Evolutionary conservation across 495 filamentous ascomycete species (phyloP).

Genomic region (Aspergillus indologenus): DNA sequence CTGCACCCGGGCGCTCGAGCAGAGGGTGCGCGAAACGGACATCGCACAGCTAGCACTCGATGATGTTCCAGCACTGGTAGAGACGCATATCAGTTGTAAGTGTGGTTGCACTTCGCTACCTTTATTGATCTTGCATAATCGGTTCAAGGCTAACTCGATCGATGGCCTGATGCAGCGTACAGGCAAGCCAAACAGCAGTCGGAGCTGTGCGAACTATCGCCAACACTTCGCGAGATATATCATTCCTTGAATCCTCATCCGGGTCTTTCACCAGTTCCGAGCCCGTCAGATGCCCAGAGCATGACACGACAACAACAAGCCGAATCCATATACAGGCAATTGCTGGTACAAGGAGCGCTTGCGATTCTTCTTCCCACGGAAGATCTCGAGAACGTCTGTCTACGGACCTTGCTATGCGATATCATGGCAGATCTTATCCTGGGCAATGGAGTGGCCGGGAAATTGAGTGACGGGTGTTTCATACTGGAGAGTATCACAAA

Average conservation of each 20-base stretch:
- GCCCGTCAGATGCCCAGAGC: slow-evolving; percentile 46
- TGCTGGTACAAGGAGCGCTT: slow-evolving; percentile 74
- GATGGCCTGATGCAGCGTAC: slow-evolving; percentile 37
- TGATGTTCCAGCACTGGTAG: slow-evolving; percentile 79
- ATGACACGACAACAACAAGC: slow-evolving; percentile 64
- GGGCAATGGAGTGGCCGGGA: slow-evolving; percentile 71
- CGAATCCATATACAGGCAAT: slow-evolving; percentile 75
- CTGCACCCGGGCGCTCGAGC: slow-evolving; percentile 80
- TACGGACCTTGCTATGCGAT: slow-evolving; percentile 77
- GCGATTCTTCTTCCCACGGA: slow-evolving; percentile 85
- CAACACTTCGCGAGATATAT: slow-evolving; percentile 61
- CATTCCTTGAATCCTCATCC: slow-evolving; percentile 81
- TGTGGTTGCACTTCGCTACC: slow-evolving; percentile 4
- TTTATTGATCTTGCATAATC: not conserved
- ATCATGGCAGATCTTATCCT: slow-evolving; percentile 83
- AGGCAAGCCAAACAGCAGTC: slow-evolving; percentile 55
- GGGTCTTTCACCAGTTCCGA: slow-evolving; percentile 71
- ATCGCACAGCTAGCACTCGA: slow-evolving; percentile 80
- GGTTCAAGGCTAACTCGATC: slow-evolving; percentile 1
- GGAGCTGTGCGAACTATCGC: slow-evolving; percentile 34
- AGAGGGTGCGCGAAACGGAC: slow-evolving; percentile 77
- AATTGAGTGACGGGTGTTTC: slow-evolving; percentile 78
- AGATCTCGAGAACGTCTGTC: slow-evolving; percentile 81
- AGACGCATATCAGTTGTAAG: slow-evolving; percentile 76
- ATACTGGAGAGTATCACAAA: slow-evolving; percentile 78